These are phyloP conservation scores for Paulownia fortunei DNA, from an alignment of 257 asterid species.

Conservation along the genomic window DNA sequence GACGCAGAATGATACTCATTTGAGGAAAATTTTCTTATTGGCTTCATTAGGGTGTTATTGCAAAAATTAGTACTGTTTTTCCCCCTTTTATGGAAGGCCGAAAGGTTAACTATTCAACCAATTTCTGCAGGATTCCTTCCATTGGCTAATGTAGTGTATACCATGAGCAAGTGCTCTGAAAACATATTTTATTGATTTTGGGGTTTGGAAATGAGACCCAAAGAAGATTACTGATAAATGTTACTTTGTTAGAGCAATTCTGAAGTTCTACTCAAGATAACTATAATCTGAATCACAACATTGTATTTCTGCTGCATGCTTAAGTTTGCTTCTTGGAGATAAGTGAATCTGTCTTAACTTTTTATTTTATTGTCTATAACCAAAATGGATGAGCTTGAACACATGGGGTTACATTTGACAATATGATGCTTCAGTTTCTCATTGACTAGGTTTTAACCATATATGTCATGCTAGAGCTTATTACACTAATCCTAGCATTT, in stretches of 20 bases:
- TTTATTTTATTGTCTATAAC: neutral
- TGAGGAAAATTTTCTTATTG: neutral
- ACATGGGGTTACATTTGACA: neutral
- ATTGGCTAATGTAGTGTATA: neutral
- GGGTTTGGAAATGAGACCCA: neutral
- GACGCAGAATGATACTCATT: slow-evolving; percentile 12
- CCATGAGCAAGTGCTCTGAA: neutral
- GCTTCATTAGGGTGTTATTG: neutral
- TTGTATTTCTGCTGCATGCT: too few relatives aligned
- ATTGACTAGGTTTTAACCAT: neutral
- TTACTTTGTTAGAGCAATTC: too few relatives aligned
- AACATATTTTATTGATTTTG: neutral
- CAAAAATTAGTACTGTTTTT: neutral
- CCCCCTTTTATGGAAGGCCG: neutral
- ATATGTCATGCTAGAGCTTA: neutral
- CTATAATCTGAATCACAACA: too few relatives aligned
- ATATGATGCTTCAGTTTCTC: slow-evolving; percentile 1
- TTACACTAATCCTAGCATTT: neutral
- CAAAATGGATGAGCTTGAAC: neutral
- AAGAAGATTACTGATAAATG: too few relatives aligned
- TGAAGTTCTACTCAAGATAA: too few relatives aligned
- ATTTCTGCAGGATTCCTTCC: neutral
- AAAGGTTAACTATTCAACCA: neutral
- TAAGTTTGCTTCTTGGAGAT: slow-evolving; percentile 6
- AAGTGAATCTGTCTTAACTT: neutral